phyloP scores from a whole-genome alignment of 2,329 filamentous ascomycete genomes.

The Nothopassalora personata region DNA sequence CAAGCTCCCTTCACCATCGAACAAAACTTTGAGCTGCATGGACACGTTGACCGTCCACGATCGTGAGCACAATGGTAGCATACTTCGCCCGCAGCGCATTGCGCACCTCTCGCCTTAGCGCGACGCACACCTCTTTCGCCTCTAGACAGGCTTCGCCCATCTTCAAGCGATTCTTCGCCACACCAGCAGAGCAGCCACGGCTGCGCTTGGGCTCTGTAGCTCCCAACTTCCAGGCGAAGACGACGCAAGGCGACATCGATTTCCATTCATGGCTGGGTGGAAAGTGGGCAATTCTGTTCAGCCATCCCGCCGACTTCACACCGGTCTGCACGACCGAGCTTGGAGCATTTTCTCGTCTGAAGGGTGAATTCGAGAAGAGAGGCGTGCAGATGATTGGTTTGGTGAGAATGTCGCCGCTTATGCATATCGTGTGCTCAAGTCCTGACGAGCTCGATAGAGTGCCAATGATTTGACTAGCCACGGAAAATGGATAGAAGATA shows the following conservation, averaged over 20 bases:
- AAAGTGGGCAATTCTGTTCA: conserved; percentile 75
- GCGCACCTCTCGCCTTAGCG: conserved; percentile 16
- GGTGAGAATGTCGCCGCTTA: conserved; percentile 30
- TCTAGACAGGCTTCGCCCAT: conserved; percentile 26
- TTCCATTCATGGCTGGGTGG: conserved; percentile 77
- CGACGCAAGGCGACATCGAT: conserved; percentile 68
- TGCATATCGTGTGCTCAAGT: not conserved
- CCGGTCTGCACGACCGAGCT: conserved; percentile 95
- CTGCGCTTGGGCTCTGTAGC: conserved; percentile 50
- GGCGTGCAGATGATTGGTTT: conserved; percentile 88
- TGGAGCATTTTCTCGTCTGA: conserved; percentile 83
- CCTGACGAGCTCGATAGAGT: not conserved
- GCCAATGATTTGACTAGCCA: conserved; percentile 83
- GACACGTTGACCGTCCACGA: not conserved
- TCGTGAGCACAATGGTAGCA: conserved; percentile 12
- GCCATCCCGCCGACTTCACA: conserved; percentile 82
- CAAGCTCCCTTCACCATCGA: not conserved
- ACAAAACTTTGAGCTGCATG: not conserved
- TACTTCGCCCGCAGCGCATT: conserved; percentile 18
- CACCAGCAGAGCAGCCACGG: conserved; percentile 19
- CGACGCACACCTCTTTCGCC: conserved; percentile 19
- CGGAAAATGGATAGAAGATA: conserved; percentile 82
- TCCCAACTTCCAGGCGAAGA: conserved; percentile 79
- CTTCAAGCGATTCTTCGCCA: conserved; percentile 23
- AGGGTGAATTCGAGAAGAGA: conserved; percentile 80